Conservation (phyloP, 2,329 filamentous ascomycete genomes). For the Diplodia corticola region DNA sequence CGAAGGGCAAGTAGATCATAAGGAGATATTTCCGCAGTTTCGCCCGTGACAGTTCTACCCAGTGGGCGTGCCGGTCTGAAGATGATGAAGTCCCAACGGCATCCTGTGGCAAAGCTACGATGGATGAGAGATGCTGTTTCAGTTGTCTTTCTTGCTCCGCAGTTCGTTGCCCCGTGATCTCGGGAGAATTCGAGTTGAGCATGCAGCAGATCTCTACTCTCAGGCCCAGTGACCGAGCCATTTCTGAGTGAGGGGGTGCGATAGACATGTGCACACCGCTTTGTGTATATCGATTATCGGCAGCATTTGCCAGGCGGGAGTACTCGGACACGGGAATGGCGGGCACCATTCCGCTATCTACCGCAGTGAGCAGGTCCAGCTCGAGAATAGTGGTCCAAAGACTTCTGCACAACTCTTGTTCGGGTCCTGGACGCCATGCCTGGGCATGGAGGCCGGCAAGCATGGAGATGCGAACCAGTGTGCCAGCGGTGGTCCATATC, state of each 20-base stretch:
- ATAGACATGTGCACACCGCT: neutral
- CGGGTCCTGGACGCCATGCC: slow-evolving; percentile 38
- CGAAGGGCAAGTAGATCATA: slow-evolving; percentile 8
- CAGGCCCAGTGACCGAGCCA: neutral
- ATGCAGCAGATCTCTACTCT: slow-evolving; percentile 14
- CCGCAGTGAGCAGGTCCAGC: slow-evolving; percentile 38
- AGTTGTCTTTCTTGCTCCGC: slow-evolving; percentile 7
- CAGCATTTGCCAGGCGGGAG: neutral
- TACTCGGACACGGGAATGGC: neutral
- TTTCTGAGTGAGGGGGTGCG: neutral
- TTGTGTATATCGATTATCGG: neutral
- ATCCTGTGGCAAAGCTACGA: neutral
- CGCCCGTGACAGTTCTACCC: neutral
- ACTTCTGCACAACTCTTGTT: slow-evolving; percentile 45
- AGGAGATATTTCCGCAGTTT: slow-evolving; percentile 9
- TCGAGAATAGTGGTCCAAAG: slow-evolving; percentile 49
- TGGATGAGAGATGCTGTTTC: neutral
- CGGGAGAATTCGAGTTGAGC: neutral
- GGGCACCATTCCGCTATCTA: slow-evolving; percentile 27
- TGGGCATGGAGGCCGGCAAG: slow-evolving; percentile 45
- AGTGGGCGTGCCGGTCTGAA: neutral
- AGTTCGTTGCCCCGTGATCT: neutral
- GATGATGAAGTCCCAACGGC: neutral
- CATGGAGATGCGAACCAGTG: slow-evolving; percentile 45
- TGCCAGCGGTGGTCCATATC: slow-evolving; percentile 30